Percentiles rank a stretch among this genome's conserved stretches.
phyloP scores from a whole-genome alignment of 2,329 filamentous ascomycete genomes.

The Neofusicoccum kwambonambiense region DNA sequence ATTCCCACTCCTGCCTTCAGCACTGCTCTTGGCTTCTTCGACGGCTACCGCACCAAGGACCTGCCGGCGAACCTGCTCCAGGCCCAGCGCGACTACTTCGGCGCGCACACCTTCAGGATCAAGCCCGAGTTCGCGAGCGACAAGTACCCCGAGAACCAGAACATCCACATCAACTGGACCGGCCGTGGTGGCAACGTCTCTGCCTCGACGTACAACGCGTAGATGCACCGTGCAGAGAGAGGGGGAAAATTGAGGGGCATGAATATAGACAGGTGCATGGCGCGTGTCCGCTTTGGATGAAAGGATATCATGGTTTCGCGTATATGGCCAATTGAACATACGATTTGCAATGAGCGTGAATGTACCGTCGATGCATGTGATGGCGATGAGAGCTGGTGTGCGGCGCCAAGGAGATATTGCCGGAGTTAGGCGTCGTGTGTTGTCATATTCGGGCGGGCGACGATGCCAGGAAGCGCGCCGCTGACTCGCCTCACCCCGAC shows the following conservation, averaged over 20 bases:
- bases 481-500: slow-evolving; percentile 18
- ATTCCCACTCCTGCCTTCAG: slow-evolving; percentile 96
- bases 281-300: slow-evolving; percentile 14
- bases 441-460: not conserved
- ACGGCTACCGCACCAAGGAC: slow-evolving; percentile 96
- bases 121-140: slow-evolving; percentile 56
- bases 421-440: slow-evolving; percentile 10
- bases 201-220: slow-evolving; percentile 96
- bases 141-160: slow-evolving; percentile 79
- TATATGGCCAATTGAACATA: slow-evolving; percentile 18
- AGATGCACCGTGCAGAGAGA: slow-evolving; percentile 41
- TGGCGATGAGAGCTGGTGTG: not conserved
- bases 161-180: slow-evolving; percentile 99
- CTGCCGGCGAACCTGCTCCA: slow-evolving; percentile 97
- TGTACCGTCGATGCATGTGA: not conserved
- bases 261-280: slow-evolving; percentile 14
- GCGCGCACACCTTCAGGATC: slow-evolving; percentile 58
- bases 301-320: slow-evolving; percentile 4
- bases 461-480: not conserved
- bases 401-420: slow-evolving; percentile 6
- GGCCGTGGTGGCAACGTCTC: slow-evolving; percentile 96
- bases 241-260: slow-evolving; percentile 9
- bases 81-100: slow-evolving; percentile 99
- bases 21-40: slow-evolving; percentile 96
- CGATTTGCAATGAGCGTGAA: slow-evolving; percentile 11